Evolutionary conservation across 768 basidiomycete genomes (phyloP), one percentile per base, ranked within the genome.

Genomic region (Lactarius quietus): DNA sequence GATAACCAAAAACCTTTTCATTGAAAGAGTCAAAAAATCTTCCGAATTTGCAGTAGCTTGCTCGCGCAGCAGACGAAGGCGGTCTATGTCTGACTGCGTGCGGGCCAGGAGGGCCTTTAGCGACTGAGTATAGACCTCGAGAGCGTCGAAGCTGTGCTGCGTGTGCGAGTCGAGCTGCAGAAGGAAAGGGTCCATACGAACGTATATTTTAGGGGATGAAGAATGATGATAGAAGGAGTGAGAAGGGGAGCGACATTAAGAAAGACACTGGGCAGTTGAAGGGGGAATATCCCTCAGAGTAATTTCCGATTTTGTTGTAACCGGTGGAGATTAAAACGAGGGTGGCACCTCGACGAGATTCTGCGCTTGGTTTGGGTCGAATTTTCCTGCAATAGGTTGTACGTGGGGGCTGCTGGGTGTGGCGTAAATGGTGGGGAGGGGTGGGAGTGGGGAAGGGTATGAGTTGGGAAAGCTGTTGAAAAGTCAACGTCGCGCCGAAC

Each of bases 361-460:
- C 77, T 95, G 91, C 20, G 94, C 93, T 65, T 86, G 91, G 70
- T 94, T 84, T 43, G 95, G 86, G 77, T 97, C 92, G 73, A 98
- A 96, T 69, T 78, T 78, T 51, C 57, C 61, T 2, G 68, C 65
- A 65, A 69, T 69, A 53, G 26, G 36, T 23, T 3, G 10, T 17
- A 5, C 17, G n/a, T 18, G n/a, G n/a, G n/a, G n/a, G n/a, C n/a
- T n/a, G n/a, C n/a, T n/a, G n/a, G n/a, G n/a, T n/a, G n/a, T n/a
- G n/a, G n/a, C n/a, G n/a, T n/a, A n/a, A n/a, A n/a, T n/a, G n/a
- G n/a, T n/a, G n/a, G n/a, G n/a, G n/a, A n/a, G n/a, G n/a, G n/a
- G n/a, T n/a, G n/a, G n/a, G n/a, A n/a, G n/a, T n/a, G n/a, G n/a
- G n/a, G n/a, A n/a, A n/a, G n/a, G n/a, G n/a, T n/a, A n/a, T n/a